phyloP scores from a whole-genome alignment of 345 rosid species.

The Conringia planisiliqua region DNA sequence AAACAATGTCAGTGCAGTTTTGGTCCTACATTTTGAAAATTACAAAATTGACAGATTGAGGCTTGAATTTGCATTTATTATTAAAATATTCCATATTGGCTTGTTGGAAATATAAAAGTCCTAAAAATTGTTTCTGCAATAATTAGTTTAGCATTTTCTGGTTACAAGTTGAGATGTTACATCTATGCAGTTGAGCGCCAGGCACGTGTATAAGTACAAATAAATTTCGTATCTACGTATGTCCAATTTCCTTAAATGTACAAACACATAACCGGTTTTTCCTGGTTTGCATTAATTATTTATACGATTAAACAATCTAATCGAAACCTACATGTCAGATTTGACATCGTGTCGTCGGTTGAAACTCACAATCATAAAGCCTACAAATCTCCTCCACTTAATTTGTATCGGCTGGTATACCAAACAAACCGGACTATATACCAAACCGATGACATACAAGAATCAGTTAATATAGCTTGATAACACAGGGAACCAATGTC shows the following conservation, averaged over 20 bases:
- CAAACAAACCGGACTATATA: conserved; percentile 2
- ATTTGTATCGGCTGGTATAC: neutral
- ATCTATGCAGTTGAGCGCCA: conserved; percentile 26
- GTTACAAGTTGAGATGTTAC: conserved; percentile 36
- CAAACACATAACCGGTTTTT: conserved; percentile 10
- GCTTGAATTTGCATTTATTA: conserved; percentile 14
- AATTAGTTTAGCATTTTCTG: conserved; percentile 18
- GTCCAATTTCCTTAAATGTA: conserved; percentile 9
- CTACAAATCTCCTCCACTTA: neutral
- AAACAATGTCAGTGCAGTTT: neutral
- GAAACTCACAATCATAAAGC: neutral
- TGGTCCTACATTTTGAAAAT: conserved; percentile 17
- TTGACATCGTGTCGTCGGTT: neutral
- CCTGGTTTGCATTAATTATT: conserved; percentile 6
- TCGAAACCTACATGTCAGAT: neutral
- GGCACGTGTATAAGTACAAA: conserved; percentile 15
- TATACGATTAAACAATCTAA: neutral
- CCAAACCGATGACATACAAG: neutral
- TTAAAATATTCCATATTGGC: conserved; percentile 13
- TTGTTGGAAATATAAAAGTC: neutral
- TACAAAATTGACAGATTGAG: neutral
- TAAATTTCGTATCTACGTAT: neutral
- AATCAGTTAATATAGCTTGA: neutral
- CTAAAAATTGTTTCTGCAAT: neutral
- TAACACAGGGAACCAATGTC: neutral